Conservation (phyloP, 2,329 filamentous ascomycete species). For the Scedosporium dehoogii region DNA sequence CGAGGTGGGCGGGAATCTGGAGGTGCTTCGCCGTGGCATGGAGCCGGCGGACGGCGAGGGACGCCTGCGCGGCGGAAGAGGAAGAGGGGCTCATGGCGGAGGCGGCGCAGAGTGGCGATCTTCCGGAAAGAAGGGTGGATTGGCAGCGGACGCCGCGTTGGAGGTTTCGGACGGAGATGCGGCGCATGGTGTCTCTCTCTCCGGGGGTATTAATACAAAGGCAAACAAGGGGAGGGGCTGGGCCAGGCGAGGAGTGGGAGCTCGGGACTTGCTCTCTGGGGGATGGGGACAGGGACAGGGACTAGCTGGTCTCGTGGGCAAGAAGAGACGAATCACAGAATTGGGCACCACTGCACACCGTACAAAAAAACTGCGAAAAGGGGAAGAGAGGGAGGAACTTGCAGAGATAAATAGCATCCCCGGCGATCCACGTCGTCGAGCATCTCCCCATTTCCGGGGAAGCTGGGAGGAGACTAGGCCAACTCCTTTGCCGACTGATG, state of each 20-base stretch:
- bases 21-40: constrained; percentile 48
- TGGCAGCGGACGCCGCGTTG: neutral
- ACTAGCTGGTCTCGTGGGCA: neutral
- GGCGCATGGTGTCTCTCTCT: constrained; percentile 1
- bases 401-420: neutral
- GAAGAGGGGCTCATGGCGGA: constrained; percentile 4
- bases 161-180: constrained; percentile 2
- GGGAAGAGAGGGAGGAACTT: neutral
- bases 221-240: neutral
- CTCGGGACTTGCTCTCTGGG: neutral
- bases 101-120: neutral
- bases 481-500: neutral
- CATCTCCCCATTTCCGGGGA: neutral
- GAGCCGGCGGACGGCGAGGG: constrained; percentile 38
- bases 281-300: neutral
- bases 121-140: neutral
- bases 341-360: constrained; percentile 4
- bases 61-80: constrained; percentile 12
- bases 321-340: neutral
- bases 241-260: neutral
- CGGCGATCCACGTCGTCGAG: neutral
- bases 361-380: neutral
- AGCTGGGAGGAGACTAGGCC: neutral
- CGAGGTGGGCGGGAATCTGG: constrained; percentile 39
- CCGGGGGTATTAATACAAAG: neutral